phyloP scores from a whole-genome alignment of 2,329 filamentous ascomycete species.

The Neopestalotiopsis sp. region DNA sequence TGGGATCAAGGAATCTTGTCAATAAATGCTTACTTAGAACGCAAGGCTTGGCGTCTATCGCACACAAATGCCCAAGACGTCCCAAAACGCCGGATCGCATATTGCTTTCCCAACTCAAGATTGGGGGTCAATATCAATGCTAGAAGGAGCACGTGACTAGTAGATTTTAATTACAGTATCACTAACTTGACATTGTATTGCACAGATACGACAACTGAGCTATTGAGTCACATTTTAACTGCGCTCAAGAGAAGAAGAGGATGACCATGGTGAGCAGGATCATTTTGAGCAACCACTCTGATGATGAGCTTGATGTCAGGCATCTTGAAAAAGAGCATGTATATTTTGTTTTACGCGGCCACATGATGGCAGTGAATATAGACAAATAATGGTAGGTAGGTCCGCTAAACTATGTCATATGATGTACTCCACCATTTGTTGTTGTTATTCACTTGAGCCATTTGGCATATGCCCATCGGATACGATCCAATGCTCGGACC shows the following conservation, averaged over 20 bases:
- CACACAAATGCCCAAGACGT: not conserved
- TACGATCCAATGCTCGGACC: constrained; percentile 78
- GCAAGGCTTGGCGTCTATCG: not conserved
- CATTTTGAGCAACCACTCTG: not conserved
- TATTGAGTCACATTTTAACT: not conserved
- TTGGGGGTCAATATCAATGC: not conserved
- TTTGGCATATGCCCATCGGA: constrained; percentile 87
- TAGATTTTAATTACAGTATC: not conserved
- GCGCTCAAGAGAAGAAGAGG: no score
- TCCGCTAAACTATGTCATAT: not conserved
- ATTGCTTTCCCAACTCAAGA: not conserved
- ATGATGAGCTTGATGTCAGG: no score
- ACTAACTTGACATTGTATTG: not conserved
- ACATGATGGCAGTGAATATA: not conserved
- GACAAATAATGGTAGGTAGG: not conserved
- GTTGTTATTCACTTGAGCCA: constrained; percentile 59
- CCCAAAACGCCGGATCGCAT: not conserved
- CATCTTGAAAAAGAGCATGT: not conserved
- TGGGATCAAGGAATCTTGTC: not conserved
- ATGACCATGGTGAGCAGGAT: not conserved
- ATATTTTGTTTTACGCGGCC: not conserved
- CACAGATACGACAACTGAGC: not conserved
- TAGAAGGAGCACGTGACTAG: not conserved
- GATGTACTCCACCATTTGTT: not conserved
- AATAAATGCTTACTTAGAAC: not conserved